Evolutionary conservation across 805 yeast genomes (phyloP).

Genomic region (Candida pini): DNA sequence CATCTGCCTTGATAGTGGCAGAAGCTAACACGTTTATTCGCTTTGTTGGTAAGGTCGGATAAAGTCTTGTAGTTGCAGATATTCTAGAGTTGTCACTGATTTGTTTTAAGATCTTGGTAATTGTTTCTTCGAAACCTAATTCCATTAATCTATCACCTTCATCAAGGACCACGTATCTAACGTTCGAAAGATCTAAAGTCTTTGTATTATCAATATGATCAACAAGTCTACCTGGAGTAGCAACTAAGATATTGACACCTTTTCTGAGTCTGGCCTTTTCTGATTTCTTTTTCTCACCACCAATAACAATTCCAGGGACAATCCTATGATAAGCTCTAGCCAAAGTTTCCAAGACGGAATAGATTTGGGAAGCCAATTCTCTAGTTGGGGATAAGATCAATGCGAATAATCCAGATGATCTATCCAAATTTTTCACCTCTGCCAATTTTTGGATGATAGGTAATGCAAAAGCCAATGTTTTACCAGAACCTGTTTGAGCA

Average conservation of each 20-base stretch:
- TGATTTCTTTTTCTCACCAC: slow-evolving; percentile 96
- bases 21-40: slow-evolving; percentile 85
- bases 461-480: slow-evolving; percentile 79
- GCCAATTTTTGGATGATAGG: slow-evolving; percentile 77
- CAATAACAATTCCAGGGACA: slow-evolving; percentile 94
- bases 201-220: slow-evolving; percentile 92
- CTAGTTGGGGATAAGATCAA: slow-evolving; percentile 89
- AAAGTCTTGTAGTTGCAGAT: slow-evolving; percentile 27
- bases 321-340: slow-evolving; percentile 75
- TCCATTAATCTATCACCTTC: slow-evolving; percentile 97
- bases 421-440: slow-evolving; percentile 41
- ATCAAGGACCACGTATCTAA: slow-evolving; percentile 86
- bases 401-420: slow-evolving; percentile 85
- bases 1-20: slow-evolving; percentile 85
- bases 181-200: slow-evolving; percentile 62
- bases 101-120: slow-evolving; percentile 63
- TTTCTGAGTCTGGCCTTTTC: slow-evolving; percentile 94
- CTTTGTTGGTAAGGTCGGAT: slow-evolving; percentile 57
- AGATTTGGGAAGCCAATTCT: slow-evolving; percentile 88
- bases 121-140: slow-evolving; percentile 92
- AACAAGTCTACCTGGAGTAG: slow-evolving; percentile 93
- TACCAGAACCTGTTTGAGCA: slow-evolving; percentile 99
- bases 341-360: slow-evolving; percentile 68
- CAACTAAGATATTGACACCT: slow-evolving; percentile 93
- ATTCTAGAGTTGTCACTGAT: slow-evolving; percentile 45